Evolutionary conservation across 306 rosid genomes (phyloP).

Genomic region (Pyrus betulifolia): DNA sequence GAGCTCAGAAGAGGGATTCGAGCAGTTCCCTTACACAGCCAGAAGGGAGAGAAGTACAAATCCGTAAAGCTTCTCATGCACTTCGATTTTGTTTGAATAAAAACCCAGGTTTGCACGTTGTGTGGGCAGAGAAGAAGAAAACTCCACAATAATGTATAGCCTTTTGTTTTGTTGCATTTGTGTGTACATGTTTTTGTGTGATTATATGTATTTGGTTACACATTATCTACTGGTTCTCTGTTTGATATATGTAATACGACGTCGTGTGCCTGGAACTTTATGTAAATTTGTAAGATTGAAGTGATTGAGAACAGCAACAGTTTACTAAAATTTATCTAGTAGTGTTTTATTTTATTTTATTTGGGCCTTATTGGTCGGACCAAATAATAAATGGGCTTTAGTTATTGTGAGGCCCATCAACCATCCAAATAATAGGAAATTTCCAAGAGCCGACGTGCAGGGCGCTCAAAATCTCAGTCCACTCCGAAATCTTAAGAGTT

Average conservation of each 20-base stretch:
- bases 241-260: not conserved
- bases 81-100: conserved; percentile 49
- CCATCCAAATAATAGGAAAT: not conserved
- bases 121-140: not conserved
- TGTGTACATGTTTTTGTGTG: conserved; percentile 1
- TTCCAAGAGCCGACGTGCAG: not conserved
- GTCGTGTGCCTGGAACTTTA: not conserved
- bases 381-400: not conserved
- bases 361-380: not conserved
- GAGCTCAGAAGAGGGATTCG: conserved; percentile 78
- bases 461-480: not conserved
- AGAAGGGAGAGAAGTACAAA: conserved; percentile 62
- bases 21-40: conserved; percentile 47
- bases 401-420: not conserved
- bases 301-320: not conserved
- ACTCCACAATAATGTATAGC: conserved; percentile 13
- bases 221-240: not conserved
- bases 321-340: not conserved
- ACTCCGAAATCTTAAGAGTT: not conserved
- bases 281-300: not conserved
- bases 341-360: not conserved
- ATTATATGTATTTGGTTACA: not conserved
- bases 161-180: not conserved
- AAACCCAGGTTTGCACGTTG: not conserved
- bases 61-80: conserved; percentile 86